phyloP scores from a whole-genome alignment of 2,329 filamentous ascomycete species.

The Calcarisporium arbuscula region DNA sequence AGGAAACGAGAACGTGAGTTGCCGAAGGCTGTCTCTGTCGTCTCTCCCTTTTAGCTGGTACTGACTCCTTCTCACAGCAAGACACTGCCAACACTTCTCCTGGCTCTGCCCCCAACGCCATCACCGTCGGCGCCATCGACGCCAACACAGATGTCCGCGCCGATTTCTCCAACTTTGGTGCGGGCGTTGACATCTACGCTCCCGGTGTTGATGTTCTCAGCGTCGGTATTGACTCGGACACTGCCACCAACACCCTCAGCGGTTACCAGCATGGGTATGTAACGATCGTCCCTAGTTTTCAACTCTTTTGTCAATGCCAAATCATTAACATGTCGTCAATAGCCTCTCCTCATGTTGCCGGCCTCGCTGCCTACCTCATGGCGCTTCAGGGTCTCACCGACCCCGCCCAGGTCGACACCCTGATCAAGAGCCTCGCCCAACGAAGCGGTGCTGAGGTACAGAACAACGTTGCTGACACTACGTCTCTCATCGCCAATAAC shows the following conservation, averaged over 20 bases:
- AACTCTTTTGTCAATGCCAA: background rate
- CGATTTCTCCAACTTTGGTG: constrained; percentile 53
- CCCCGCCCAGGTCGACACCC: constrained; percentile 28
- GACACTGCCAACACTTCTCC: constrained; percentile 47
- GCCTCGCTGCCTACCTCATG: constrained; percentile 63
- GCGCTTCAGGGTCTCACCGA: constrained; percentile 42
- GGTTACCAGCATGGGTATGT: constrained; percentile 53
- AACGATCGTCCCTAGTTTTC: no score
- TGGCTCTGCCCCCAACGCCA: constrained; percentile 48
- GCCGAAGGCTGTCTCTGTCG: background rate
- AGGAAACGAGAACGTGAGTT: constrained; percentile 46
- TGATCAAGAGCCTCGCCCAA: constrained; percentile 49
- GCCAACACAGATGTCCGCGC: constrained; percentile 41
- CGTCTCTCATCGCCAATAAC: constrained; percentile 51
- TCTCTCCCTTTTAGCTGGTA: background rate
- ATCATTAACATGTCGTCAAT: background rate
- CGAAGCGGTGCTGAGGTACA: constrained; percentile 36
- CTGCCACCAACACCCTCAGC: constrained; percentile 37
- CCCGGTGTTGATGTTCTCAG: constrained; percentile 49
- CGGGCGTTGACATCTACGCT: constrained; percentile 46
- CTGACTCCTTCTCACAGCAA: constrained; percentile 19
- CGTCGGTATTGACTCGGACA: constrained; percentile 44
- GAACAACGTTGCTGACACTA: constrained; percentile 38
- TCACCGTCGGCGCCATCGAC: constrained; percentile 55
- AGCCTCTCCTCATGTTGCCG: constrained; percentile 61